phyloP scores from a whole-genome alignment of 2,329 filamentous ascomycete species.

The Polychaeton citri region DNA sequence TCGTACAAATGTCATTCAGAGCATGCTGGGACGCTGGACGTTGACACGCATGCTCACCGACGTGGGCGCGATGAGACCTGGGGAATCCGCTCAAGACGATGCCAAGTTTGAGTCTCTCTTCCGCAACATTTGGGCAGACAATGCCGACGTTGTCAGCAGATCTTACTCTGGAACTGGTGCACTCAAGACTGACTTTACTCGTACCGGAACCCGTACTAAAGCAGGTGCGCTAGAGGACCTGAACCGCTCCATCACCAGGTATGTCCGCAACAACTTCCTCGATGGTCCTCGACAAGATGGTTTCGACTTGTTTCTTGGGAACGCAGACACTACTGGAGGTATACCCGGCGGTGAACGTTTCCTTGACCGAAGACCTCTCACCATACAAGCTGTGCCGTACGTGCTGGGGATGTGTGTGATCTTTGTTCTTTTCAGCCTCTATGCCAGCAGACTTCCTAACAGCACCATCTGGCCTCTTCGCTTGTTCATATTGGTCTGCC shows the following conservation, averaged over 20 bases:
- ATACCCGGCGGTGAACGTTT: constrained; percentile 65
- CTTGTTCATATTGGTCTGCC: constrained; percentile 69
- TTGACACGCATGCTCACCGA: constrained; percentile 82
- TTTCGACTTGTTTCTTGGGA: constrained; percentile 85
- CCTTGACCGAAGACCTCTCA: constrained; percentile 67
- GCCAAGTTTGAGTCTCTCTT: constrained; percentile 76
- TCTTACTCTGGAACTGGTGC: constrained; percentile 93
- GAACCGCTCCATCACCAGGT: constrained; percentile 77
- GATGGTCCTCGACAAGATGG: constrained; percentile 91
- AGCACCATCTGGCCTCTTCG: constrained; percentile 69
- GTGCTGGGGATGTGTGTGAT: constrained; percentile 76
- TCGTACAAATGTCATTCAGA: constrained; percentile 94
- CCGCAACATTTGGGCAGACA: constrained; percentile 97
- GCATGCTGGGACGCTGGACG: constrained; percentile 84
- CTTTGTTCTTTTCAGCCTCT: constrained; percentile 60
- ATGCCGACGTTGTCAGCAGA: constrained; percentile 85
- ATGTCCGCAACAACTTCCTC: constrained; percentile 84
- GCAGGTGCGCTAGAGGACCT: constrained; percentile 74
- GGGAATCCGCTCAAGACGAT: constrained; percentile 69
- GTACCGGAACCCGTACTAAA: constrained; percentile 80
- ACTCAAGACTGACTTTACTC: constrained; percentile 94
- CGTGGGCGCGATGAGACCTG: constrained; percentile 61
- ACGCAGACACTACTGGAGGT: constrained; percentile 51
- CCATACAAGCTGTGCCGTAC: constrained; percentile 91
- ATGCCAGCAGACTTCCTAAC: constrained; percentile 59